These are phyloP conservation scores for Quercus variabilis DNA, from an alignment of 306 rosid genomes.

Conservation along the genomic window DNA sequence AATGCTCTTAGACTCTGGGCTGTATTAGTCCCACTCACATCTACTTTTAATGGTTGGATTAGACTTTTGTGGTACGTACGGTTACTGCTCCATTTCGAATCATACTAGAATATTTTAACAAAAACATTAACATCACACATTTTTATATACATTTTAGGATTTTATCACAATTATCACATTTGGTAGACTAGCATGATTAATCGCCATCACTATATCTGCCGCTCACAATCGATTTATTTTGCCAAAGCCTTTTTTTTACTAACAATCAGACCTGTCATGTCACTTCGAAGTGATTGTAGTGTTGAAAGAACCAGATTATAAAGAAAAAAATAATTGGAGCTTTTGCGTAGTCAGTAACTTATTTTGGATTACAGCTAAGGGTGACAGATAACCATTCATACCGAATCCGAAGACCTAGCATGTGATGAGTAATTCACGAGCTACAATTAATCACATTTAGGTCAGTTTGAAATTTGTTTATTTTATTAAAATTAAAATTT, in stretches of 20 bases:
- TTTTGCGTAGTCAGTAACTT: neutral
- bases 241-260: neutral
- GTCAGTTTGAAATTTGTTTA: accelerated
- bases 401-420: too few species aligned
- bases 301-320: neutral
- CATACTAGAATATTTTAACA: too few species aligned
- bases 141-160: neutral
- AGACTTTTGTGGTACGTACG: neutral
- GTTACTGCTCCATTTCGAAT: neutral
- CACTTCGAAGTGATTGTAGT: neutral
- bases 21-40: neutral
- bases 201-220: too few species aligned
- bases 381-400: too few species aligned
- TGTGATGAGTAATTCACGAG: too few species aligned
- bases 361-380: too few species aligned
- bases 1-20: neutral
- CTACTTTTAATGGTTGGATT: neutral
- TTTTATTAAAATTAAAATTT: accelerated
- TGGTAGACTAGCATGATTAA: too few species aligned
- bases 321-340: neutral
- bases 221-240: too few species aligned
- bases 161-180: too few species aligned
- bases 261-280: neutral
- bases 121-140: too few species aligned
- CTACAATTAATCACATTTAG: too few species aligned